Conservation (phyloP, 257 asterid species). For the Primulina tabacum region DNA sequence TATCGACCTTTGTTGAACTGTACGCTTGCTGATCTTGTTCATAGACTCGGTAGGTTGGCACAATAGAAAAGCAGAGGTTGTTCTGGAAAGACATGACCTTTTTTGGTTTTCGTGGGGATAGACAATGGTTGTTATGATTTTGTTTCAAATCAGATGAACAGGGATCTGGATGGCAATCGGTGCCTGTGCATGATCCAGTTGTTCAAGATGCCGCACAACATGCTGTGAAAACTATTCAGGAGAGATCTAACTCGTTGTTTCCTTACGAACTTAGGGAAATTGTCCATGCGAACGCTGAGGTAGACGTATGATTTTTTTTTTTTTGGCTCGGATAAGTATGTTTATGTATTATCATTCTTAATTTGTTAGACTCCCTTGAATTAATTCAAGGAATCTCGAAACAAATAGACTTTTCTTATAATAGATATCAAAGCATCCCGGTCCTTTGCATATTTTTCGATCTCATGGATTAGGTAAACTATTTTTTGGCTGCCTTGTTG, state of each 20-base stretch:
- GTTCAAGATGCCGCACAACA: conserved; percentile 86
- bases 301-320: conserved; percentile 11
- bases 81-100: not conserved
- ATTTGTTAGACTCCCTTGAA: not conserved
- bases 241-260: conserved; percentile 73
- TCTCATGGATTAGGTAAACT: no score
- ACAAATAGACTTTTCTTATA: no score
- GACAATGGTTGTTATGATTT: not conserved
- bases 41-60: not conserved
- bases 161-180: conserved; percentile 61
- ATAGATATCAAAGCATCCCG: not conserved
- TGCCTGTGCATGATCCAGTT: conserved; percentile 74
- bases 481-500: not conserved
- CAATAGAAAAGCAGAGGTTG: not conserved
- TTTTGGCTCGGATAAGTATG: not conserved
- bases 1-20: not conserved
- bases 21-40: not conserved
- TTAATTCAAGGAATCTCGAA: not conserved
- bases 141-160: conserved; percentile 39
- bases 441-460: not conserved
- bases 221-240: conserved; percentile 70
- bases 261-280: conserved; percentile 74
- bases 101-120: not conserved
- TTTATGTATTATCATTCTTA: not conserved
- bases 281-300: conserved; percentile 82